phyloP scores from a whole-genome alignment of 2,329 filamentous ascomycete genomes.

The Calonectria multiphialidica region DNA sequence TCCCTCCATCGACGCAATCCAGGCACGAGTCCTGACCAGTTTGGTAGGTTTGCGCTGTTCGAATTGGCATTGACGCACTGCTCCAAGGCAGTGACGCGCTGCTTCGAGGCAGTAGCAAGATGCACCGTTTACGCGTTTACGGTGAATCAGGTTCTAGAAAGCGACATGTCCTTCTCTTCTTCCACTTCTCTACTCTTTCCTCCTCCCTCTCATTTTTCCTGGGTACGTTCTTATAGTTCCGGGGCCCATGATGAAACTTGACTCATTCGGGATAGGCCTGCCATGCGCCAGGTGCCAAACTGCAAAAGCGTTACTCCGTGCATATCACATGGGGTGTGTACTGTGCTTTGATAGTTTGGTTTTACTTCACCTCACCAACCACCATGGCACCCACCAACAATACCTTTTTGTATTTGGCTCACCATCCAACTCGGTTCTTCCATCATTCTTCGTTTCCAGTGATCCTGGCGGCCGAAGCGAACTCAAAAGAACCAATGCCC shows the following conservation, averaged over 20 bases:
- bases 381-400: constrained; percentile 3
- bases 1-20: background rate
- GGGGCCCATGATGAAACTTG: constrained; percentile 13
- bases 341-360: constrained; percentile 18
- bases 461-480: constrained; percentile 19
- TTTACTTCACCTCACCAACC: constrained; percentile 15
- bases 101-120: constrained; percentile 16
- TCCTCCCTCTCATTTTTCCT: background rate
- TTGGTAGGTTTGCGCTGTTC: background rate
- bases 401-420: constrained; percentile 2
- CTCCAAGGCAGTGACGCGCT: background rate
- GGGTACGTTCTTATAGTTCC: constrained; percentile 1
- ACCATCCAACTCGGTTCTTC: constrained; percentile 20
- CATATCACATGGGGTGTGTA: background rate
- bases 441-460: constrained; percentile 17
- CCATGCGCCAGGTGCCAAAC: constrained; percentile 18
- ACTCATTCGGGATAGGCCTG: constrained; percentile 12
- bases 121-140: background rate
- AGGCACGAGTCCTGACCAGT: background rate
- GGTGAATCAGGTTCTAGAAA: background rate
- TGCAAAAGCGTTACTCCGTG: constrained; percentile 17
- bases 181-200: background rate
- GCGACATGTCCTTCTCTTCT: background rate
- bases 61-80: too few relatives aligned
- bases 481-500: constrained; percentile 14